Percentiles rank a stretch among this genome's conserved stretches.
Conservation (phyloP, 1,284 basidiomycete genomes). For the Pseudozyma tsukubaensis region DNA sequence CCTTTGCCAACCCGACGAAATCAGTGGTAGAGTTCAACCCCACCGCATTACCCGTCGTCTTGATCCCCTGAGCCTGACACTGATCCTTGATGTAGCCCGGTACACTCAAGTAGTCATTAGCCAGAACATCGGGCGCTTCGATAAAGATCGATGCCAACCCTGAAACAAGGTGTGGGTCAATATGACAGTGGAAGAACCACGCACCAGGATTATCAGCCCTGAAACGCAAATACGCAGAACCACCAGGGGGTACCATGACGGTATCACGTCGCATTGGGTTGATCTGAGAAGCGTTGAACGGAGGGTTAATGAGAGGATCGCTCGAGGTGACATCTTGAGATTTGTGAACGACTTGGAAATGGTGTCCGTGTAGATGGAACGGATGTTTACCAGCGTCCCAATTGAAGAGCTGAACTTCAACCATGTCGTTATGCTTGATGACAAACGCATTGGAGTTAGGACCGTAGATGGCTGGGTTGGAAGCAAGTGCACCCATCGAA, state of each 20-base stretch:
- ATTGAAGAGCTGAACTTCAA: slow-evolving; percentile 61
- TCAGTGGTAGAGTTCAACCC: slow-evolving; percentile 60
- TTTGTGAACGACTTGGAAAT: slow-evolving; percentile 72
- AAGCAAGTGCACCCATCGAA: slow-evolving; percentile 68
- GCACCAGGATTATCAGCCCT: slow-evolving; percentile 57
- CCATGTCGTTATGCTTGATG: slow-evolving; percentile 68
- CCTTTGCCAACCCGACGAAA: slow-evolving; percentile 45
- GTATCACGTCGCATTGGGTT: slow-evolving; percentile 70
- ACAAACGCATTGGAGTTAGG: slow-evolving; percentile 56
- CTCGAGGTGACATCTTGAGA: slow-evolving; percentile 81
- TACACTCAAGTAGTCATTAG: slow-evolving; percentile 71
- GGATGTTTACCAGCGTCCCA: slow-evolving; percentile 66
- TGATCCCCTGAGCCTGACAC: slow-evolving; percentile 76
- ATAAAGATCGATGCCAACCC: slow-evolving; percentile 81
- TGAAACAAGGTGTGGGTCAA: slow-evolving; percentile 71
- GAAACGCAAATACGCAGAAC: slow-evolving; percentile 60
- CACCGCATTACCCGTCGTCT: slow-evolving; percentile 69
- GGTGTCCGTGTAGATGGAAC: slow-evolving; percentile 24
- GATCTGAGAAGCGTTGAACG: slow-evolving; percentile 76
- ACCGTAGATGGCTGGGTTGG: slow-evolving; percentile 45
- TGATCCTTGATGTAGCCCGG: slow-evolving; percentile 77
- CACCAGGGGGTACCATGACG: slow-evolving; percentile 60
- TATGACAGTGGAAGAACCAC: slow-evolving; percentile 63
- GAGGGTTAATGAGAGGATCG: slow-evolving; percentile 83
- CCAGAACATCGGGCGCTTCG: slow-evolving; percentile 75